A percentile compares a stretch with the other conserved stretches of the same genome.
Evolutionary conservation across 257 asterid genomes (phyloP).

Genomic region (Osmanthus fragrans): DNA sequence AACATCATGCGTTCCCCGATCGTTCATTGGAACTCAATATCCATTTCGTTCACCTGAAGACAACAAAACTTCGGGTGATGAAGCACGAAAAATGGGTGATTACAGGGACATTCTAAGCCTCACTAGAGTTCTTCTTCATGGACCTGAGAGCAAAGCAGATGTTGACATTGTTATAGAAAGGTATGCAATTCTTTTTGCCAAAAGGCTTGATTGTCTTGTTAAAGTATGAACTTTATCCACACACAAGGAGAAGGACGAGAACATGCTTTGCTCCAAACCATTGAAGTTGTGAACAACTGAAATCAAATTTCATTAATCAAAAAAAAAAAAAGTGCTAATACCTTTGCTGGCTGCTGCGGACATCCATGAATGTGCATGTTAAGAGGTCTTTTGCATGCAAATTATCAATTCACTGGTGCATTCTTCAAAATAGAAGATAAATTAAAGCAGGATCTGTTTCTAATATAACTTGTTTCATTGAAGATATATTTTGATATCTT

Average conservation of each 20-base stretch:
- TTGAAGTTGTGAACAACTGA: slow-evolving; percentile 6
- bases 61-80: slow-evolving; percentile 54
- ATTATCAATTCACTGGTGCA: not conserved
- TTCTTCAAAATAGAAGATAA: not conserved
- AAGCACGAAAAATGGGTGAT: slow-evolving; percentile 73
- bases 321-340: not conserved
- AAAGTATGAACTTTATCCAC: slow-evolving; percentile 5
- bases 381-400: not conserved
- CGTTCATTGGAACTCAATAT: slow-evolving; percentile 36
- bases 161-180: slow-evolving; percentile 77
- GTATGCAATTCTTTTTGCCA: slow-evolving; percentile 40
- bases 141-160: slow-evolving; percentile 96
- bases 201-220: slow-evolving; percentile 5
- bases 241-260: slow-evolving; percentile 8
- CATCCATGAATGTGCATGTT: not conserved
- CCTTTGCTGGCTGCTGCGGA: not conserved
- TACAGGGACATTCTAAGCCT: slow-evolving; percentile 93
- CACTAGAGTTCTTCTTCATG: slow-evolving; percentile 87
- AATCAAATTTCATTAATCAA: not conserved
- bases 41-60: slow-evolving; percentile 36
- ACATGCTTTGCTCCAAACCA: slow-evolving; percentile 22
- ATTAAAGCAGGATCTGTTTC: not conserved
- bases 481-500: not conserved
- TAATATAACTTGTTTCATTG: not conserved
- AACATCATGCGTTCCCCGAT: slow-evolving; percentile 38